These are phyloP conservation scores for Botrytis deweyae DNA, from an alignment of 2,329 filamentous ascomycete species.

Conservation along the genomic window DNA sequence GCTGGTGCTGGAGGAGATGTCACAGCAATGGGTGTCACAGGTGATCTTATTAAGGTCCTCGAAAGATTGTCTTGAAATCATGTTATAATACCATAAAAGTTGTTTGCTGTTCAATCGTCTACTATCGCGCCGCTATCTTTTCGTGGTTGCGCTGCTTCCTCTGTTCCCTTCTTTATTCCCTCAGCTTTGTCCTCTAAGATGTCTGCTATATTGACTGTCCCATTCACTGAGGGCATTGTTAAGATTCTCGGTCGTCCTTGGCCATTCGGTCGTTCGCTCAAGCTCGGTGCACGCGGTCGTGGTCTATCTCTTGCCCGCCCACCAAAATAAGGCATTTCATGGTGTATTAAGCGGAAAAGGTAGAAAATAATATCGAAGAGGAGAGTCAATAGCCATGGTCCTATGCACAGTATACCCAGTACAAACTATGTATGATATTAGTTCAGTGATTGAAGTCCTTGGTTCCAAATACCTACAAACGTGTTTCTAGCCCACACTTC, in stretches of 20 bases:
- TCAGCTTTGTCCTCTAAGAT: slow-evolving; percentile 21
- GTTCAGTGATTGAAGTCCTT: slow-evolving; percentile 12
- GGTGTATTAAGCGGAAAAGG: slow-evolving; percentile 55
- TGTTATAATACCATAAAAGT: slow-evolving; percentile 24
- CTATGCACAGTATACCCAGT: slow-evolving; percentile 58
- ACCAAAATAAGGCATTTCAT: slow-evolving; percentile 59
- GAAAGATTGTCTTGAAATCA: slow-evolving; percentile 48
- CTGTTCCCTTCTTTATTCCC: slow-evolving; percentile 28
- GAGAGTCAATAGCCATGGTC: slow-evolving; percentile 61
- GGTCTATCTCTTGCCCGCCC: slow-evolving; percentile 59
- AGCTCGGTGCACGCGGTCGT: slow-evolving; percentile 59
- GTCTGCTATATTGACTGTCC: slow-evolving; percentile 16
- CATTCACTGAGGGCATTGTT: slow-evolving; percentile 25
- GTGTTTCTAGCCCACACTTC: slow-evolving; percentile 62
- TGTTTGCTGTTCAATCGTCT: slow-evolving; percentile 26
- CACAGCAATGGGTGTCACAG: slow-evolving; percentile 96
- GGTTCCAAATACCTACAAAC: slow-evolving; percentile 43
- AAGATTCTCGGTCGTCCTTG: slow-evolving; percentile 39
- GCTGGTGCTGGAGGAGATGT: slow-evolving; percentile 92
- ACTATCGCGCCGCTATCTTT: slow-evolving; percentile 26
- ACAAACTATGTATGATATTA: slow-evolving; percentile 50
- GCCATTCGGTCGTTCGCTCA: slow-evolving; percentile 57
- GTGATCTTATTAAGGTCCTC: slow-evolving; percentile 86
- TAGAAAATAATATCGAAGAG: slow-evolving; percentile 65
- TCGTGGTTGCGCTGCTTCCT: slow-evolving; percentile 26